phyloP scores from a whole-genome alignment of 306 rosid species.

The Phaseolus lunatus region DNA sequence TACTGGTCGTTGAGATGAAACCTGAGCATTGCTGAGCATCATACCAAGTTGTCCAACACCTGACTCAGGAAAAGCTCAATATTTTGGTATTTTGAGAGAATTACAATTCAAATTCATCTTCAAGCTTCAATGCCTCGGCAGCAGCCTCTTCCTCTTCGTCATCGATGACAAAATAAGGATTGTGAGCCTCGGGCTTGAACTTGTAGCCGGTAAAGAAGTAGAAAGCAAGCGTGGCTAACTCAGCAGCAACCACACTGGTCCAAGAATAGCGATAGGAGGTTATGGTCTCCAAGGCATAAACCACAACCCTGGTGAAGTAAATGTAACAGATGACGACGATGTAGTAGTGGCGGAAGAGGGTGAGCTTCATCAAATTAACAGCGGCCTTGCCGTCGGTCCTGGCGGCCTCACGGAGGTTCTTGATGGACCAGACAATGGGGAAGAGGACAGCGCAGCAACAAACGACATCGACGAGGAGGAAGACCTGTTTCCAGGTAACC shows the following conservation, averaged over 20 bases:
- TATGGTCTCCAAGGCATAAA: conserved; percentile 86
- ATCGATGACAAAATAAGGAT: conserved; percentile 87
- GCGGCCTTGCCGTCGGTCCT: conserved; percentile 96
- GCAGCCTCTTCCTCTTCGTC: conserved; percentile 99
- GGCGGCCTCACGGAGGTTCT: conserved; percentile 93
- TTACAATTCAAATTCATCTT: conserved; percentile 93
- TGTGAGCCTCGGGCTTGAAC: conserved; percentile 95
- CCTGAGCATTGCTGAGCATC: conserved; percentile 48
- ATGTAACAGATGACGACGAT: conserved; percentile 91
- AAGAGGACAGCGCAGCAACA: conserved; percentile 95
- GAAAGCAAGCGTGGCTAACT: conserved; percentile 85
- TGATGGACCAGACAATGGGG: conserved; percentile 97
- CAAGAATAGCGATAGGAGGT: conserved; percentile 91
- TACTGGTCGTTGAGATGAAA: conserved; percentile 50
- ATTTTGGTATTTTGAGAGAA: not conserved
- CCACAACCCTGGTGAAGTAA: conserved; percentile 95
- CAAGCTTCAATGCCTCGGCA: conserved; percentile 87
- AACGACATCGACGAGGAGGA: conserved; percentile 86
- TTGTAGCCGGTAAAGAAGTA: conserved; percentile 84
- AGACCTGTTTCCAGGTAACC: conserved; percentile 91
- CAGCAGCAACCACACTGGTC: conserved; percentile 92
- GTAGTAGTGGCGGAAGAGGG: conserved; percentile 89
- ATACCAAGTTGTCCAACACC: conserved; percentile 48
- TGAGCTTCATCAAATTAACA: conserved; percentile 91
- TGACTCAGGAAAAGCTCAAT: conserved; percentile 34